A percentile compares a stretch with the other conserved stretches of the same genome.
phyloP scores from a whole-genome alignment of 2,329 filamentous ascomycete species.

The Penicillium sp. region DNA sequence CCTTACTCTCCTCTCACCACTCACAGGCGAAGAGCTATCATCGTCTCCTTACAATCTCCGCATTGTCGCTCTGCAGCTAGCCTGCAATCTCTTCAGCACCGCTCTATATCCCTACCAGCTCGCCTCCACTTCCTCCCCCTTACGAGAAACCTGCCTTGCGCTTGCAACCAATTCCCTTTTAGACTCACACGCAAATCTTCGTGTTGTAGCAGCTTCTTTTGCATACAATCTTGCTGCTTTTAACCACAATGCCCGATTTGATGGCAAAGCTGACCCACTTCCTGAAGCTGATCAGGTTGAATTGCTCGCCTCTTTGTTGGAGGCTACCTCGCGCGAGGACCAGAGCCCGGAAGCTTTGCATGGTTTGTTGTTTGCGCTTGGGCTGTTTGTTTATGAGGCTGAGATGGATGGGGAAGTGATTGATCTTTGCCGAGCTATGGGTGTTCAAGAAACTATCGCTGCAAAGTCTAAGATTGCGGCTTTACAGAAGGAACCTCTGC shows the following conservation, averaged over 20 bases:
- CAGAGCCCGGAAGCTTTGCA: slow-evolving; percentile 68
- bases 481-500: slow-evolving; percentile 60
- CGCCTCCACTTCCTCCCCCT: slow-evolving; percentile 46
- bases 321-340: slow-evolving; percentile 62
- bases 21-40: slow-evolving; percentile 51
- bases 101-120: slow-evolving; percentile 69
- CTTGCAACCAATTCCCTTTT: slow-evolving; percentile 77
- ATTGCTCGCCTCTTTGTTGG: slow-evolving; percentile 75
- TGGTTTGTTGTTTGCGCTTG: slow-evolving; percentile 74
- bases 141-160: slow-evolving; percentile 63
- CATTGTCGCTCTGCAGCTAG: slow-evolving; percentile 78
- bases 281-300: slow-evolving; percentile 74
- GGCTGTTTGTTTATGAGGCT: slow-evolving; percentile 71
- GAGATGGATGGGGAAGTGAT: slow-evolving; percentile 71
- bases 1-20: slow-evolving; percentile 52
- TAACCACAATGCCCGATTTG: slow-evolving; percentile 65
- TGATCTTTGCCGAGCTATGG: slow-evolving; percentile 76
- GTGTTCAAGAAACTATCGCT: slow-evolving; percentile 65
- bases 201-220: slow-evolving; percentile 78
- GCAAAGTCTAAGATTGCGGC: slow-evolving; percentile 52
- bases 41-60: slow-evolving; percentile 76
- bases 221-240: slow-evolving; percentile 77
- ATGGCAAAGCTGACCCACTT: slow-evolving; percentile 59
- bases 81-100: slow-evolving; percentile 83
- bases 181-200: slow-evolving; percentile 72